phyloP scores from a whole-genome alignment of 305 asterid genomes.

The Solanum hybrid region DNA sequence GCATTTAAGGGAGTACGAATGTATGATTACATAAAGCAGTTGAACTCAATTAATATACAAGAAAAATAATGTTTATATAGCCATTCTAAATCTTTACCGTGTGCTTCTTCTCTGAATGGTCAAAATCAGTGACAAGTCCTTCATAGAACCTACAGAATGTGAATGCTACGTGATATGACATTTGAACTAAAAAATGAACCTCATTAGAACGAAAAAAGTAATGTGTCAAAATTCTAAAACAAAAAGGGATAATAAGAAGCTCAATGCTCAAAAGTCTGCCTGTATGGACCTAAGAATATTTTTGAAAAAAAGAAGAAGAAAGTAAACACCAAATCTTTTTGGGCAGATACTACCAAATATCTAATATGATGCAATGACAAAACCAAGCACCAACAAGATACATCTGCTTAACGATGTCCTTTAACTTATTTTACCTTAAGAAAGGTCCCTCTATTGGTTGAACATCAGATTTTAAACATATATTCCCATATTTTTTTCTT shows the following conservation, averaged over 20 bases:
- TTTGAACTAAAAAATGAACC: neutral
- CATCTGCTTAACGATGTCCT: neutral
- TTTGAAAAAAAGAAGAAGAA: neutral
- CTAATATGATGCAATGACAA: neutral
- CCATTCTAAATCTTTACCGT: constrained; percentile 15
- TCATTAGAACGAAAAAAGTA: neutral
- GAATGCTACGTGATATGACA: neutral
- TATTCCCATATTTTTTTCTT: neutral
- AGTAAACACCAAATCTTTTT: neutral
- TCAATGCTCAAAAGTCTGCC: neutral
- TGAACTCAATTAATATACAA: neutral
- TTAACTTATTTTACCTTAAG: neutral
- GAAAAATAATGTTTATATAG: neutral
- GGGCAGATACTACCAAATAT: neutral
- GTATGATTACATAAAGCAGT: neutral
- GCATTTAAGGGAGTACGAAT: neutral
- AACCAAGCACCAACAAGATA: neutral
- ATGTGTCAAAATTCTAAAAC: neutral
- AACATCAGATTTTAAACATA: neutral
- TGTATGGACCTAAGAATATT: neutral
- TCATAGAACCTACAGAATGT: constrained; percentile 26
- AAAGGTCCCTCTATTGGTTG: neutral
- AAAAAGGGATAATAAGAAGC: neutral
- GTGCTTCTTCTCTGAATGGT: constrained; percentile 13
- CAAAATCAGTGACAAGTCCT: constrained; percentile 18